Percentiles rank a stretch among this genome's conserved stretches.
phyloP scores from a whole-genome alignment of 345 rosid genomes.

The Barbarea vulgaris region DNA sequence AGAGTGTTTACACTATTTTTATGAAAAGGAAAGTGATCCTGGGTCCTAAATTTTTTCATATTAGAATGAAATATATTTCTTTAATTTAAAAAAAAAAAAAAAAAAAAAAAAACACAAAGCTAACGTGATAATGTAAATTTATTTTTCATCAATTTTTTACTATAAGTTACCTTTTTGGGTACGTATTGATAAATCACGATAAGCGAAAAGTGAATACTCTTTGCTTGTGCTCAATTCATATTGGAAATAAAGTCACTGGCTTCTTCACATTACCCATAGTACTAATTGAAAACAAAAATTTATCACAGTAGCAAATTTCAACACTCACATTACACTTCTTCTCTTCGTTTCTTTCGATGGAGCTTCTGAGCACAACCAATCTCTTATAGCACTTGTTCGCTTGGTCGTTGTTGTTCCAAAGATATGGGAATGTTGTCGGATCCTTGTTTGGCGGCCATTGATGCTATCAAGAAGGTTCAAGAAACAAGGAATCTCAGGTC shows the following conservation, averaged over 20 bases:
- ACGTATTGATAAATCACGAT: no score
- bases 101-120: background rate
- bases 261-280: background rate
- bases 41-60: background rate
- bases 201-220: background rate
- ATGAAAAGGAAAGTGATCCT: background rate
- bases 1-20: background rate
- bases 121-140: background rate
- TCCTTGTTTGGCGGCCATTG: conserved; percentile 33
- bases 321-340: background rate
- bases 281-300: background rate
- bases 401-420: conserved; percentile 16
- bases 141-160: background rate
- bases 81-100: no score
- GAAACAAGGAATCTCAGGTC: conserved; percentile 39
- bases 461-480: conserved; percentile 23
- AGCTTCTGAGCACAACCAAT: conserved; percentile 3
- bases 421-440: conserved; percentile 17
- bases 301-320: background rate
- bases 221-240: background rate
- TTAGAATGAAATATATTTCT: no score
- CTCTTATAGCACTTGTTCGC: background rate
- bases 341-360: conserved; percentile 5
- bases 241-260: background rate
- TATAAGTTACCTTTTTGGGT: background rate